Percentiles rank a stretch among this genome's conserved stretches.
These are phyloP conservation scores for Xerophyta viscosa DNA, from an alignment of 106 monocot species.

Conservation along the genomic window DNA sequence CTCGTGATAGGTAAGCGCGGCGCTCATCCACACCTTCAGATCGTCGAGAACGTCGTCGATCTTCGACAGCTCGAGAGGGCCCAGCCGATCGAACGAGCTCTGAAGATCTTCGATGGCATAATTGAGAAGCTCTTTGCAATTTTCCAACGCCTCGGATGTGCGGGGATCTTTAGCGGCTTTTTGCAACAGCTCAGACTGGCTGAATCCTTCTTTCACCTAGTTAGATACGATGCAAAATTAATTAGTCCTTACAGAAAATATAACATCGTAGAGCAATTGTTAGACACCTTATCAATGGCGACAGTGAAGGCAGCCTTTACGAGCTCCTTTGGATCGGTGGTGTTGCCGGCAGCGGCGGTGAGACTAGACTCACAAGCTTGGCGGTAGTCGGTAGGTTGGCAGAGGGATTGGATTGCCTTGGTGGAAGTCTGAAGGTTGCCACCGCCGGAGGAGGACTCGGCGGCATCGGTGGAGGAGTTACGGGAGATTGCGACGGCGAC, in stretches of 20 bases:
- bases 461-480: neutral
- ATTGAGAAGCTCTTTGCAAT: constrained; percentile 29
- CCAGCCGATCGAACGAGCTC: constrained; percentile 14
- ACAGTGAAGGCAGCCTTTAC: constrained; percentile 26
- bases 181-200: constrained; percentile 24
- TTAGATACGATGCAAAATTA: too few relatives aligned
- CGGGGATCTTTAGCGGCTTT: constrained; percentile 21
- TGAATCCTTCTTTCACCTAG: constrained; percentile 10
- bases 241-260: too few relatives aligned
- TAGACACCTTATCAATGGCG: constrained; percentile 9
- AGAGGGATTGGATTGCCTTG: constrained; percentile 32
- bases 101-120: constrained; percentile 33
- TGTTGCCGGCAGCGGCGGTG: constrained; percentile 25
- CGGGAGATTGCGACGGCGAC: constrained; percentile 6
- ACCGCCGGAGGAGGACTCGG: neutral
- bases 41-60: constrained; percentile 20
- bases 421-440: constrained; percentile 4
- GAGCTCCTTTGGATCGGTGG: constrained; percentile 40
- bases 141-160: constrained; percentile 15
- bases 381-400: constrained; percentile 41
- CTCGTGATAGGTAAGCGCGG: constrained; percentile 25
- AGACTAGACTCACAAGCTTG: constrained; percentile 18
- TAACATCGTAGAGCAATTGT: too few relatives aligned
- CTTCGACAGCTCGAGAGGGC: constrained; percentile 11
- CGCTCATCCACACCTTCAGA: constrained; percentile 35